phyloP scores from a whole-genome alignment of 371 early-diverging fungal genomes.

The Coemansia sp. region DNA sequence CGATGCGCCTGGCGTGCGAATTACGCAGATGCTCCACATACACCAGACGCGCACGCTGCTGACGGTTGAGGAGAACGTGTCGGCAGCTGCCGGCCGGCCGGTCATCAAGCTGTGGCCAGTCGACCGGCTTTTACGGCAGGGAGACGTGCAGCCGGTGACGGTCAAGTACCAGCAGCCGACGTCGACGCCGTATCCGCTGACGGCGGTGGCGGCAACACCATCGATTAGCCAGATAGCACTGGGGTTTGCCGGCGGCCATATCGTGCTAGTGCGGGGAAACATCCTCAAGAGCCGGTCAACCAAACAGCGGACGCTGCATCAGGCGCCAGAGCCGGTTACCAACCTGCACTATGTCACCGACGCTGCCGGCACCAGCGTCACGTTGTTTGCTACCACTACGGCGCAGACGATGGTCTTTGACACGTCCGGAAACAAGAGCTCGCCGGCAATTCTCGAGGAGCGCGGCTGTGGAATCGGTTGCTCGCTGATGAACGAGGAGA shows the following conservation, averaged over 20 bases:
- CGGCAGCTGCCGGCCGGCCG: constrained; percentile 60
- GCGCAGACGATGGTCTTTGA: constrained; percentile 46
- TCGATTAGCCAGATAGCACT: constrained; percentile 84
- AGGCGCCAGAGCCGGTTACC: constrained; percentile 82
- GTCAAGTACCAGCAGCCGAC: constrained; percentile 43
- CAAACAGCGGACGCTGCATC: constrained; percentile 78
- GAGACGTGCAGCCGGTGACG: constrained; percentile 37
- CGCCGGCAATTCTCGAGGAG: constrained; percentile 73
- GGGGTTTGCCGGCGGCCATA: constrained; percentile 88
- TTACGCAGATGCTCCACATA: constrained; percentile 78
- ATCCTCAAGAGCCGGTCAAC: constrained; percentile 73
- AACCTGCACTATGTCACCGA: constrained; percentile 43
- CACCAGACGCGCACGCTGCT: constrained; percentile 58
- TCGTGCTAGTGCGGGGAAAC: constrained; percentile 81
- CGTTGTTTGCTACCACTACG: constrained; percentile 50
- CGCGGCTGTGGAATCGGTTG: constrained; percentile 81
- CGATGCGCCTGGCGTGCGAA: constrained; percentile 62
- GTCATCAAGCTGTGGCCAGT: constrained; percentile 72
- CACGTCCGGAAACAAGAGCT: constrained; percentile 23
- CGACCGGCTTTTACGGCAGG: constrained; percentile 69
- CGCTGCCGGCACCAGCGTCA: constrained; percentile 11
- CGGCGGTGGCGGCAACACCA: constrained; percentile 79
- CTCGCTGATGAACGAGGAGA: constrained; percentile 67
- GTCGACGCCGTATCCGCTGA: constrained; percentile 58
- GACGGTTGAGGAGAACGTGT: constrained; percentile 54